Base-by-base conservation (phyloP, 2,329 filamentous ascomycete species). In the Pseudogymnoascus sp. region DNA sequence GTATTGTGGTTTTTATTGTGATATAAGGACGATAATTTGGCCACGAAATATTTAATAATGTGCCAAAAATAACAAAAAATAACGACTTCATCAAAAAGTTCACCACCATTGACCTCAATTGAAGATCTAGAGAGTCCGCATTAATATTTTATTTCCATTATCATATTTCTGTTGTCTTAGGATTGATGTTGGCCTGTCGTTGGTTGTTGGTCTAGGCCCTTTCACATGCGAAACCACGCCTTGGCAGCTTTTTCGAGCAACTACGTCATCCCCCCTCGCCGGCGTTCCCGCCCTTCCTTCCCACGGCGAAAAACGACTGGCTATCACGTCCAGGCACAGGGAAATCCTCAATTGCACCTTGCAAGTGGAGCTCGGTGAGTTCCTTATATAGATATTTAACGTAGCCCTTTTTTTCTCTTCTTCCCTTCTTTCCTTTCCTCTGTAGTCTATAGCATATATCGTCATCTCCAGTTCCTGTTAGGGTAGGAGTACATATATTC, bases 241-340 rank as follows among this genome's bases (percentile, higher is more conserved):
- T 54, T 32, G n/a, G 28, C 47, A 54, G 28, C 47, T 11, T 54
- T 54, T 32, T 32, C 6, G 25, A 12, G 4, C n/a, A 9, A 54
- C 47, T 32, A 54, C 47, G 47, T 54, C 47, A 54, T 54, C 47
- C n/a, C 47, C 18, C 32, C 47, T 54, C 47, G 47, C 47, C 47
- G 47, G 9, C n/a, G n/a, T 28, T 32, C 47, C 47, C 47, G 47
- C 47, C 22, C 12, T 30, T 54, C 47, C 28, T 12, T 54, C 47
- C 47, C 47, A 54, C 47, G 47, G 9, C 47, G 47, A 54, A 54
- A 54, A 54, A 18, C 25, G 25, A 54, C 47, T 54, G 47, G 47
- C 47, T 54, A 32, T 54, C 4, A 18, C 28, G 12, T 54, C 25
- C 47, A 54, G 47, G 28, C 25, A 32, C 47, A 54, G 12, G 47